A percentile compares a stretch with the other conserved stretches of the same genome.
These are phyloP conservation scores for Linnemannia zychae DNA, from an alignment of 192 early-diverging fungal species.

Conservation along the genomic window DNA sequence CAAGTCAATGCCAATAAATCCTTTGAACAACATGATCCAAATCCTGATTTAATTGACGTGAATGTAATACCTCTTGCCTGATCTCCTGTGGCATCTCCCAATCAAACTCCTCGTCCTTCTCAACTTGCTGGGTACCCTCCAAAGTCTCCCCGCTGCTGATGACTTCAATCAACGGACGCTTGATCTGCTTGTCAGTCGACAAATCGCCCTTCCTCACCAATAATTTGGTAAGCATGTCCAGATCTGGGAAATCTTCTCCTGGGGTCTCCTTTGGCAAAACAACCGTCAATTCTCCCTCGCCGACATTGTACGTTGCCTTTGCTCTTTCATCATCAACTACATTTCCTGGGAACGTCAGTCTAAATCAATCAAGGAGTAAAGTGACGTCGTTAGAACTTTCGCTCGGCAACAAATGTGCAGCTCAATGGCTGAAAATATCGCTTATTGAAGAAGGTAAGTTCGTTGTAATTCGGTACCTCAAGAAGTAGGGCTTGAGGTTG, in stretches of 20 bases:
- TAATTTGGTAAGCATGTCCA: constrained; percentile 92
- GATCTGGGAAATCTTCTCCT: constrained; percentile 87
- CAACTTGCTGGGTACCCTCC: constrained; percentile 34
- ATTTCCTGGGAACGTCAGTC: constrained; percentile 84
- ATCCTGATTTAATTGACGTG: too few relatives aligned
- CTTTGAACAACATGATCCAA: neutral
- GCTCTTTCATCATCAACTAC: constrained; percentile 90
- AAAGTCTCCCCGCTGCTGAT: constrained; percentile 57
- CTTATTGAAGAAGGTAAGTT: neutral
- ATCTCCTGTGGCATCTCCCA: constrained; percentile 90
- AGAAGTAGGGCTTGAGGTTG: constrained; percentile 91
- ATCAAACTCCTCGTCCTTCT: constrained; percentile 77
- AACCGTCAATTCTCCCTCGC: constrained; percentile 78
- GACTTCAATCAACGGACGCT: constrained; percentile 76
- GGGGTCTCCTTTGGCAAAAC: constrained; percentile 82
- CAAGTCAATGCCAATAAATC: neutral
- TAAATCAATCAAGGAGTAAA: constrained; percentile 14
- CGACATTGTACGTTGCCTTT: constrained; percentile 84
- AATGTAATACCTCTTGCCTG: constrained; percentile 52
- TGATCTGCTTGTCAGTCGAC: constrained; percentile 28
- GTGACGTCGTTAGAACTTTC: neutral
- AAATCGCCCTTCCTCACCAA: constrained; percentile 71
- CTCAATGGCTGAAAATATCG: too few relatives aligned
- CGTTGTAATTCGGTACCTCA: constrained; percentile 65
- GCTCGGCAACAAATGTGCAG: too few relatives aligned